A percentile compares a stretch with the other conserved stretches of the same genome.
Conservation (phyloP, 208 protist species). For the Acanthamoeba culbertsoni region DNA sequence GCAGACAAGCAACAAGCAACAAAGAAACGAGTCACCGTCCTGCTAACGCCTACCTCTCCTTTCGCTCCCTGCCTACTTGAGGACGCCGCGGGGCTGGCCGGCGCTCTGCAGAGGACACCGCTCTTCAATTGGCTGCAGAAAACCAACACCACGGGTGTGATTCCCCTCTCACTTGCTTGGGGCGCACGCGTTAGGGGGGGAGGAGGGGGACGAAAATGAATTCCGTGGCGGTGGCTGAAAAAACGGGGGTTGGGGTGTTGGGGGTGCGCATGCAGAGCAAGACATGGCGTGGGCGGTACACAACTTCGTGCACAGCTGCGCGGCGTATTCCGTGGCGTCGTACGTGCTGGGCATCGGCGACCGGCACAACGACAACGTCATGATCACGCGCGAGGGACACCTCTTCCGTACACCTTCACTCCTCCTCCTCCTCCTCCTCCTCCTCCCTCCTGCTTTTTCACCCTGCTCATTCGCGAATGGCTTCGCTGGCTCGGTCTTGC, state of each 20-base stretch:
- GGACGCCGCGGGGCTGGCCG: slow-evolving; percentile 65
- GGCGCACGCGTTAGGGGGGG: slow-evolving; percentile 88
- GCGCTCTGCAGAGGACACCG: slow-evolving; percentile 66
- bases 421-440: too few species aligned
- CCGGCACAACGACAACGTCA: slow-evolving; percentile 86
- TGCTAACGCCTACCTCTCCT: too few species aligned
- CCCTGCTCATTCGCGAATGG: slow-evolving; percentile 67
- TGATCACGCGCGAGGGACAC: slow-evolving; percentile 81
- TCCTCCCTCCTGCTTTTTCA: slow-evolving; percentile 89
- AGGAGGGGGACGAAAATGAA: background rate
- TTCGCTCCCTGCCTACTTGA: too few species aligned
- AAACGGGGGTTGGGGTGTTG: too few species aligned
- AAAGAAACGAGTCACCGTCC: too few species aligned
- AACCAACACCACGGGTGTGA: slow-evolving; percentile 54
- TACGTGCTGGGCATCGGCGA: slow-evolving; percentile 90
- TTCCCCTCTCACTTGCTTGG: slow-evolving; percentile 77
- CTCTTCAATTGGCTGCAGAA: slow-evolving; percentile 65
- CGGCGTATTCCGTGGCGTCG: slow-evolving; percentile 93
- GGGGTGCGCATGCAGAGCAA: slow-evolving; percentile 25
- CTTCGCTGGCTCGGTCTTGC: too few species aligned
- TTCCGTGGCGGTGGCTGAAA: too few species aligned
- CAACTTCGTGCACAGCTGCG: slow-evolving; percentile 92
- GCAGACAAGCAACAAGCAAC: too few species aligned
- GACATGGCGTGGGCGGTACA: slow-evolving; percentile 82
- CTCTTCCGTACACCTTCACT: slow-evolving; percentile 86